Base-by-base conservation (phyloP, 768 basidiomycete species). In the Sporobolomyces pararoseus region DNA sequence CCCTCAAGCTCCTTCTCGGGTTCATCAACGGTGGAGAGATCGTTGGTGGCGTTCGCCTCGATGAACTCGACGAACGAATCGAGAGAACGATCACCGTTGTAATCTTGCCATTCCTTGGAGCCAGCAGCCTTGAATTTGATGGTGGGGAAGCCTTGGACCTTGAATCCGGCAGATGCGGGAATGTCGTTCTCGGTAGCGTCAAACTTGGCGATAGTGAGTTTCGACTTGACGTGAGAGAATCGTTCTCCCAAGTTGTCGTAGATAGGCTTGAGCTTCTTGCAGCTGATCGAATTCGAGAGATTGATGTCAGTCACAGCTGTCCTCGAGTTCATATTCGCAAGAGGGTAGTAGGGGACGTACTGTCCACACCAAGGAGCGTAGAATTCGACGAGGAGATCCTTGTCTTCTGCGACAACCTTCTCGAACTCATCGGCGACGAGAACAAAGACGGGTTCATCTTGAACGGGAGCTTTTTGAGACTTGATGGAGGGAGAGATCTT, bases 181-280 rank as follows among this genome's bases (percentile, higher is more conserved):
- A 99, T 84, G 79, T 99, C 96, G 79, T 99, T 99, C 81, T 96
- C 93, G 68, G 88, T 88, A 2, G 92, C 91, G 74, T 99, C 96
- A 83, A 98, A 87, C 82, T 98, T 97, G 77, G 92, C 94, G 79
- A 79, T 74, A 52, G 76, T 59, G 63, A 79, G 67, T 72, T 77
- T 74, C 44, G 69, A 61, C 69, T 73, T 68, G 53, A 61, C 82
- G 62, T 82, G 79, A 53, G 86, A 85, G 81, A 87, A 98, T 78
- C 88, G 88, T 78, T 94, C 89, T 64, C 85, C 96, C 44, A 99
- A 86, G 31, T 83, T 85, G 69, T 97, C 94, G 91, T 92, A 99
- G 47, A 82, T 90, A 17, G 96, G 95, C 79, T 89, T 90, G 75
- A 99, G 86, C 76, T 93, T 91, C 82, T 96, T 96, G 88, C 92